Percentiles rank a stretch among this genome's conserved stretches.
These are phyloP conservation scores for Euphorbia lathyris DNA, from an alignment of 345 rosid species.

Conservation along the genomic window DNA sequence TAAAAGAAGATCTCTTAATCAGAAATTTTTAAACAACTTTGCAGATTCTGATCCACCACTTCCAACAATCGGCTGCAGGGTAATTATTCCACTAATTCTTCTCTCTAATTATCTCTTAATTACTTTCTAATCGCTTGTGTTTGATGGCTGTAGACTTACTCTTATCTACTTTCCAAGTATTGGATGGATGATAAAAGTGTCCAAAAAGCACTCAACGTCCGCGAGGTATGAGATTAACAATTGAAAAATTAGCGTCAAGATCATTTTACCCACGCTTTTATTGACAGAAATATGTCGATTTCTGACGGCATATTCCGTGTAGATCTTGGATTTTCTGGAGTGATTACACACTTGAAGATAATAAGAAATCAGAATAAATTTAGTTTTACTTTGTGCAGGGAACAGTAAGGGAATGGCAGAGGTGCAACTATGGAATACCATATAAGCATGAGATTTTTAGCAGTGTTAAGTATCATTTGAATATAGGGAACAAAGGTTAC, in stretches of 20 bases:
- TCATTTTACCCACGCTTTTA: no score
- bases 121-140: background rate
- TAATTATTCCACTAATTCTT: conserved; percentile 6
- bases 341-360: no score
- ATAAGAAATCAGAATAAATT: background rate
- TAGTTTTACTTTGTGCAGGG: background rate
- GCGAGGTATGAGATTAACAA: conserved; percentile 32
- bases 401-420: background rate
- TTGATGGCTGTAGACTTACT: conserved; percentile 23
- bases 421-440: conserved; percentile 3
- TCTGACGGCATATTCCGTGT: no score
- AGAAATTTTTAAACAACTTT: conserved; percentile 4
- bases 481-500: conserved; percentile 6
- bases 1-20: conserved; percentile 31
- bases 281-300: no score
- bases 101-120: conserved; percentile 2
- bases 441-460: background rate
- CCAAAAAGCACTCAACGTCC: conserved; percentile 35
- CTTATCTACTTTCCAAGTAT: conserved; percentile 28
- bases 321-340: background rate
- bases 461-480: background rate
- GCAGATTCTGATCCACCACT: conserved; percentile 14
- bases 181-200: conserved; percentile 44
- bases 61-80: conserved; percentile 37
- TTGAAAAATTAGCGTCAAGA: no score